These are phyloP conservation scores for Musa itinerans DNA, from an alignment of 176 grass and related monocot genomes.

Conservation along the genomic window DNA sequence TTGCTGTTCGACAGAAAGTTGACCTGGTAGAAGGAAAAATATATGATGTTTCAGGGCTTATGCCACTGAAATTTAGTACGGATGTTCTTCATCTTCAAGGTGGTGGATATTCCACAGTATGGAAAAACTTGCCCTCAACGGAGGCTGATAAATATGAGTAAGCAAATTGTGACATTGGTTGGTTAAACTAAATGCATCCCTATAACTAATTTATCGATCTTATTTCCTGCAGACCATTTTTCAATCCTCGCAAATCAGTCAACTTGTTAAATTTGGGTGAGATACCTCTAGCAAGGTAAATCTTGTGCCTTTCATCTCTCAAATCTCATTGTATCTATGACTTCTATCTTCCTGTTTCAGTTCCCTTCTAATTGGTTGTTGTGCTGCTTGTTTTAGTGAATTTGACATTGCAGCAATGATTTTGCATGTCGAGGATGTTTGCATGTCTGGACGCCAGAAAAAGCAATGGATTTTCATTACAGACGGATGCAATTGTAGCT, in stretches of 20 bases:
- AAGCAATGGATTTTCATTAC: constrained; percentile 89
- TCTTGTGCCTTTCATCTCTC: constrained; percentile 5
- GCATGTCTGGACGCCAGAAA: constrained; percentile 57
- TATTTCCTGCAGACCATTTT: constrained; percentile 57
- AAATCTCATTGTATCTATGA: constrained; percentile 2
- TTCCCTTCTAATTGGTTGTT: background rate
- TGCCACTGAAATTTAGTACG: constrained; percentile 41
- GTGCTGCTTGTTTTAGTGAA: constrained; percentile 56
- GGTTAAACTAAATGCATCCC: constrained; percentile 1
- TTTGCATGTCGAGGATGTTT: constrained; percentile 62
- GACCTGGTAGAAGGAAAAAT: constrained; percentile 77
- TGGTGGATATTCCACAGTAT: constrained; percentile 63
- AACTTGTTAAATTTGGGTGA: constrained; percentile 61
- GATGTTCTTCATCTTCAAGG: constrained; percentile 56
- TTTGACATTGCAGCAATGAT: constrained; percentile 79
- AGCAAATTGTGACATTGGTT: constrained; percentile 21
- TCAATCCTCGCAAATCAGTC: constrained; percentile 62
- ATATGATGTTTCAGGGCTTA: constrained; percentile 65
- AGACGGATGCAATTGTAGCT: constrained; percentile 52
- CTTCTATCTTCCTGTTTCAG: background rate
- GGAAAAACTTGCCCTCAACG: constrained; percentile 48
- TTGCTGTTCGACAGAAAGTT: constrained; percentile 51
- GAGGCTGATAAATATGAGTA: constrained; percentile 71
- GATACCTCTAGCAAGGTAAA: constrained; percentile 68
- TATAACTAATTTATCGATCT: background rate